Evolutionary conservation across 2,329 filamentous ascomycete species (phyloP).

Genomic region (Xylaria sp.): DNA sequence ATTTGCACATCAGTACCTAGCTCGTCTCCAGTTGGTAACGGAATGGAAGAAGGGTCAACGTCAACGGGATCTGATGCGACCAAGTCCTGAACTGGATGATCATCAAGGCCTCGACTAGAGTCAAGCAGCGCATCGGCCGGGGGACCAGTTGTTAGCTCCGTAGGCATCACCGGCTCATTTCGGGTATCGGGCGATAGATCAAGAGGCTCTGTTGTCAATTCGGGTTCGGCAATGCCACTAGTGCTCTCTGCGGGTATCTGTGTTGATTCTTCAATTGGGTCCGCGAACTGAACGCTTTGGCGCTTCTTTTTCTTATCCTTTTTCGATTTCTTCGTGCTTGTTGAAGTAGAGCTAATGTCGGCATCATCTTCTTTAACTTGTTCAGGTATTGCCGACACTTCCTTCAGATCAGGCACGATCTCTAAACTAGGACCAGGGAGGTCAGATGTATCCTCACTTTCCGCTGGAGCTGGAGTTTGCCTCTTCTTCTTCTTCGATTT

Average conservation of each 20-base stretch:
- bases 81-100: background rate
- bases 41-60: constrained; percentile 22
- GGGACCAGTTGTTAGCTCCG: background rate
- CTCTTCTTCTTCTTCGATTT: constrained; percentile 38
- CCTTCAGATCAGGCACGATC: constrained; percentile 30
- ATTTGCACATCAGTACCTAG: background rate
- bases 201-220: constrained; percentile 31
- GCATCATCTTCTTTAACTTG: constrained; percentile 35
- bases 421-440: constrained; percentile 27
- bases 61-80: background rate
- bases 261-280: constrained; percentile 38
- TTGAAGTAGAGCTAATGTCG: constrained; percentile 27
- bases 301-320: constrained; percentile 46
- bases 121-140: background rate
- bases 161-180: constrained; percentile 1
- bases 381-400: constrained; percentile 24
- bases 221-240: constrained; percentile 22
- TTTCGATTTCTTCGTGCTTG: constrained; percentile 40
- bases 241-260: constrained; percentile 32
- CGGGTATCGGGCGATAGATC: constrained; percentile 7
- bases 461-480: constrained; percentile 21
- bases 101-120: background rate
- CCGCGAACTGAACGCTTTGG: constrained; percentile 42
- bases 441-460: constrained; percentile 29
- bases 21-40: constrained; percentile 29